These are phyloP conservation scores for Colletotrichum sublineola DNA, from an alignment of 2,329 filamentous ascomycete genomes.

Conservation along the genomic window DNA sequence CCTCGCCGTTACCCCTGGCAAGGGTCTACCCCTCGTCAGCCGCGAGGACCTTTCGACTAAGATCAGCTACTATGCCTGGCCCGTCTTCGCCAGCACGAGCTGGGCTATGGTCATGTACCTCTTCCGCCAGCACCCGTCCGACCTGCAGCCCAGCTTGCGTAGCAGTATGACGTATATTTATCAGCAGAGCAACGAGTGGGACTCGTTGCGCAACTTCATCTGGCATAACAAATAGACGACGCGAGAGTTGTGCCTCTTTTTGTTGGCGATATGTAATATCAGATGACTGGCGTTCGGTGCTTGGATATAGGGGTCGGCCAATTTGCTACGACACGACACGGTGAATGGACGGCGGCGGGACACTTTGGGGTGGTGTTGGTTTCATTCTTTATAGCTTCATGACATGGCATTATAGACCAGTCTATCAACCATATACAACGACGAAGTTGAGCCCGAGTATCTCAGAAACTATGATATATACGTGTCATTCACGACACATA, in stretches of 20 bases:
- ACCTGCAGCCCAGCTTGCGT: conserved; percentile 89
- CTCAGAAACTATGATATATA: neutral
- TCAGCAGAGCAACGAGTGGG: conserved; percentile 89
- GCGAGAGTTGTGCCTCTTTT: neutral
- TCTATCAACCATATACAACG: conserved; percentile 22
- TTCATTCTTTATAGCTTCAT: conserved; percentile 24
- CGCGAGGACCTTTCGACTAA: conserved; percentile 56
- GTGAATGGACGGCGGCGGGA: conserved; percentile 2
- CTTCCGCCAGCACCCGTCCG: conserved; percentile 92
- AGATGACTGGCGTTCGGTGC: conserved; percentile 27
- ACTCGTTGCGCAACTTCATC: conserved; percentile 84
- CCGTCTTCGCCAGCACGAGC: conserved; percentile 88
- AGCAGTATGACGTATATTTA: conserved; percentile 99
- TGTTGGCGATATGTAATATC: conserved; percentile 17
- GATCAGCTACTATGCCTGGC: conserved; percentile 85
- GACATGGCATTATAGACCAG: conserved; percentile 45
- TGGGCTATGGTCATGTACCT: conserved; percentile 98
- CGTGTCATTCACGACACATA: neutral
- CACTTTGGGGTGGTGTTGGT: conserved; percentile 2
- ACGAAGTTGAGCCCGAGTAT: conserved; percentile 9
- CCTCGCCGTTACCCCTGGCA: conserved; percentile 78
- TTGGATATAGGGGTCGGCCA: conserved; percentile 1
- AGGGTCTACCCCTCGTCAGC: conserved; percentile 65
- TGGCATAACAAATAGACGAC: conserved; percentile 80
- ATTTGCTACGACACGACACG: neutral